Percentiles rank a stretch among this genome's conserved stretches.
Conservation (phyloP, 345 rosid genomes). For the Eucalyptus viminalis region DNA sequence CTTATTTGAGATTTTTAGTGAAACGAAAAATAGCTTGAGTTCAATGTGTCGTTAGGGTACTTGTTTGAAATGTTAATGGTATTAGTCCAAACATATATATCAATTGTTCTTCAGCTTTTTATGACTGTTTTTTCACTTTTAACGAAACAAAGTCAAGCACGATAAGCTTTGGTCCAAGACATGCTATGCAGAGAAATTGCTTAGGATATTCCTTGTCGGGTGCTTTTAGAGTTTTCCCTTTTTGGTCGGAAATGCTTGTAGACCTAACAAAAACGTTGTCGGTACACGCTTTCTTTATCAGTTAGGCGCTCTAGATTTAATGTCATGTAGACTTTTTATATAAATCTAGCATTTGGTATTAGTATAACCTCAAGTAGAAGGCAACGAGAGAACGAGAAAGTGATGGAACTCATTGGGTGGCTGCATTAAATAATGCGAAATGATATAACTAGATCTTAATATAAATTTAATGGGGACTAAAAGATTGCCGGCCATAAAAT, state of each 20-base stretch:
- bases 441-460: neutral
- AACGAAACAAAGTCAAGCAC: neutral
- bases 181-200: neutral
- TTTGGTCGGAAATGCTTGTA: neutral
- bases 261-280: neutral
- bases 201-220: neutral
- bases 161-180: neutral
- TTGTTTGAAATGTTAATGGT: neutral
- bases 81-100: neutral
- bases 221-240: neutral
- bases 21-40: no score
- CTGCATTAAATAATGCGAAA: neutral
- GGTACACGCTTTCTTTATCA: neutral
- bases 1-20: no score
- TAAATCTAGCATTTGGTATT: neutral
- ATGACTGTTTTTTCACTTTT: neutral
- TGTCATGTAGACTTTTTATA: neutral
- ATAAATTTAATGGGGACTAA: neutral
- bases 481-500: neutral
- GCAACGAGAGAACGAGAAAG: neutral
- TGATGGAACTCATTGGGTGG: neutral
- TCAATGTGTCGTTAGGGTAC: neutral
- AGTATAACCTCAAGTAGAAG: neutral
- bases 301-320: neutral
- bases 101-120: neutral